Base-by-base conservation (phyloP, 2,329 filamentous ascomycete genomes). In the Coleophoma crateriformis region DNA sequence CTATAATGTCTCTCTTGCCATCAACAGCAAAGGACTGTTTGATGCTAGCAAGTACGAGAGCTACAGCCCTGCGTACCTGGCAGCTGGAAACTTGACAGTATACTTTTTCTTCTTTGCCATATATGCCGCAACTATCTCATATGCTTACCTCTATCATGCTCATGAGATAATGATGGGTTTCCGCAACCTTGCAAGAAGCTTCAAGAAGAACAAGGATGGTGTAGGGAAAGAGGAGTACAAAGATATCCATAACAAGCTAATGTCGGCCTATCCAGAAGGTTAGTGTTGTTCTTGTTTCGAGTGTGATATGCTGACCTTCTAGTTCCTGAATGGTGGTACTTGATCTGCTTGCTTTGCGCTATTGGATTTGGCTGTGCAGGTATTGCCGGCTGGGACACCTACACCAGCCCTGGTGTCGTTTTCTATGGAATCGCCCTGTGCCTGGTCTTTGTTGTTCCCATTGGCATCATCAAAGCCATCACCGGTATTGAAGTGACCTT, bases 61-160 rank as follows among this genome's bases (percentile, higher is more conserved):
- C 1, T 89, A 89, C 59, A 87, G 84, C 2, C 84, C 84, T 0
- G 67, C 86, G 2, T 87, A 84, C 58, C 72, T 89, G 35, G 86
- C 84, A 54, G 88, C 85, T 0, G 85, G 84, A 0, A 88, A 88
- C 62, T 77, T 82, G 54, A 68, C 88, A 50, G 74, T 76, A 1
- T 89, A 89, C 57, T 85, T 85, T 54, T 68, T 88, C 52, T 74
- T 77, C 1, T 89, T 89, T 57, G 86, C 85, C 1, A 68, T 89
- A 2, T 86, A 82, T 0, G 88, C 89, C 60, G 85, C 86, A 3
- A 77, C 83, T 45, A 85, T 89, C 42, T 72, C 85, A 0, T 78
- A 85, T 0, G 74, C 88, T 1, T 67, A 88, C 15, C 75, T 87
- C 0, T 81, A 88, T 64, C 81, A 88, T 52, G 76, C 85, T 22